Evolutionary conservation across 1,139 yeast species (phyloP), one percentile per base, ranked within the genome.

Genomic region (Nadsonia starkeyi-henricii): DNA sequence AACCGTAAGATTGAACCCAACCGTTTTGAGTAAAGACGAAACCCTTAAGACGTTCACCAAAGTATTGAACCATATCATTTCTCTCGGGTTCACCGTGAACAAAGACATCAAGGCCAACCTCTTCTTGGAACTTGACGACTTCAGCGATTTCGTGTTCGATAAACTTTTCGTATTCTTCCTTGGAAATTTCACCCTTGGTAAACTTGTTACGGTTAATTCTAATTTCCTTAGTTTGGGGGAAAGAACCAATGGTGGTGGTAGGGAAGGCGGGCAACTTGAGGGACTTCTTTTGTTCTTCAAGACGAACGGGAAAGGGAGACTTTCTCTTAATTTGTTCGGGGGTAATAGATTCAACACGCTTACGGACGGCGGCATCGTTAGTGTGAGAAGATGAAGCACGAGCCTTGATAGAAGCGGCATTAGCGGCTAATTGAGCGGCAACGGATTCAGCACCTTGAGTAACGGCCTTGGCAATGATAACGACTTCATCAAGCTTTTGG

Each of bases 71-170:
- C 98, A 91, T 91, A 77, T 91, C 98, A 76, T 91, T 91, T 82
- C 98, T 85, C 80, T 93, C 98, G 72, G 98, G 98, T 77, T 91
- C 98, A 78, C 98, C 98, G 74, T 91, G 98, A 59, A 91, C 98
- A 63, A 89, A 78, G 62, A 91, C 98, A 69, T 91, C 98, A 66
- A 91, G 81, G 62, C 95, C 98, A 66, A 89, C 79, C 70, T 91
- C 96, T 75, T 91, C 98, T 79, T 91, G 98, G 93, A 91, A 91
- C 77, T 85, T 84, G 72, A 91, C 86, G 65, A 89, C 97, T 55
- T 76, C 79, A 69, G 85, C 93, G 63, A 91, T 91, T 78, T 91
- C 97, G 75, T 88, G 77, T 77, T 91, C 85, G 72, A 91, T 91
- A 79, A 91, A 91, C 66, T 80, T 73, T 72, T 91, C 96, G 75